These are phyloP conservation scores for Fraxinus albicans DNA, from an alignment of 305 asterid species.

Conservation along the genomic window DNA sequence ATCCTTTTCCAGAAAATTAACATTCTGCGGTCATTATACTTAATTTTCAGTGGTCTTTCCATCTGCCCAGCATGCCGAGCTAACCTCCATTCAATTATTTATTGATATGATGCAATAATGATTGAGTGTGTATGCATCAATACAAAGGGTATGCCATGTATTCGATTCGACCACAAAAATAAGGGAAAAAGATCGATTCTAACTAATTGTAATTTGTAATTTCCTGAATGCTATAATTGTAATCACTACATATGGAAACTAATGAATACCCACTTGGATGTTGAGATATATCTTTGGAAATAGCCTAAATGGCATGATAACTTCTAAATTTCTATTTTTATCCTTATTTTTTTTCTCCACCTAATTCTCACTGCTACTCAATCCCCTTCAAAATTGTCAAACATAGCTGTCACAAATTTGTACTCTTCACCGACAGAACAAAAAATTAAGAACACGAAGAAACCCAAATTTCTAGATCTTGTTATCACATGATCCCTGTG, in stretches of 20 bases:
- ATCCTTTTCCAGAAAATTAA: background rate
- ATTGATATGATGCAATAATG: background rate
- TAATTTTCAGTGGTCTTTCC: background rate
- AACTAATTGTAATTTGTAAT: background rate
- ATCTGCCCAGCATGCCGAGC: background rate
- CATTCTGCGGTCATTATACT: background rate
- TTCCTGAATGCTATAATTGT: background rate
- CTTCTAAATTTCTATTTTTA: background rate
- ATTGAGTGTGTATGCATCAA: background rate
- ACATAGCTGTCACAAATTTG: constrained; percentile 31
- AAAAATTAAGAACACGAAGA: background rate
- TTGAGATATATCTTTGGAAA: background rate
- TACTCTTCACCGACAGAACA: constrained; percentile 35
- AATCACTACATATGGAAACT: background rate
- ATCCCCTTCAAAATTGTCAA: constrained; percentile 23
- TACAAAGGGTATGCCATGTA: background rate
- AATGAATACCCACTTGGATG: background rate
- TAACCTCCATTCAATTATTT: background rate
- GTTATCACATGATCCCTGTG: constrained; percentile 6
- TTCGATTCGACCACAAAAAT: background rate
- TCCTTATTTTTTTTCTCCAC: background rate
- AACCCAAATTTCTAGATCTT: background rate
- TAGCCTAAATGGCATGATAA: background rate
- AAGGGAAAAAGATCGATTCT: background rate
- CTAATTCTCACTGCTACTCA: constrained; percentile 4